Conservation (phyloP, 2,329 filamentous ascomycete species). For the Hypoxylon rubiginosum region DNA sequence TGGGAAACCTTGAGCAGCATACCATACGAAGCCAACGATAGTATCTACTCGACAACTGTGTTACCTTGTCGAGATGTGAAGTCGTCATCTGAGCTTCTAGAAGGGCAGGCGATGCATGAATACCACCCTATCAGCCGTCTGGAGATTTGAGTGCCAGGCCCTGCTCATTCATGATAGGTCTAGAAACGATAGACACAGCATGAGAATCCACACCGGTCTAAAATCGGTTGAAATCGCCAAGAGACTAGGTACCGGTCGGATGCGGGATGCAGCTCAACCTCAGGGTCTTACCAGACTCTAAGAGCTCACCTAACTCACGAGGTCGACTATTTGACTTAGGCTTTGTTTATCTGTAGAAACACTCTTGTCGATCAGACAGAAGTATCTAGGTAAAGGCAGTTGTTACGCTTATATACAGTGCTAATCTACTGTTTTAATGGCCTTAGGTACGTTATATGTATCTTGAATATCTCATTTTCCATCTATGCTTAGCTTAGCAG, state of each 20-base stretch:
- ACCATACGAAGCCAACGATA: conserved; percentile 1
- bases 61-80: conserved; percentile 16
- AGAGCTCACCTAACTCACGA: conserved; percentile 12
- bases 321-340: background rate
- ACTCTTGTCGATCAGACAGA: background rate
- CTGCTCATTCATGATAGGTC: conserved; percentile 16
- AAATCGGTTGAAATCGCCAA: conserved; percentile 28
- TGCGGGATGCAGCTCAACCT: conserved; percentile 18
- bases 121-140: conserved; percentile 20
- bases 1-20: background rate
- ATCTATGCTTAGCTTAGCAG: background rate
- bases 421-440: background rate
- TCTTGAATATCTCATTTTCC: background rate
- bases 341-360: background rate
- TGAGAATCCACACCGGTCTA: conserved; percentile 30
- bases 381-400: background rate
- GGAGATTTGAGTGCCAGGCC: conserved; percentile 1
- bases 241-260: conserved; percentile 17
- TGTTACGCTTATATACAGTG: background rate
- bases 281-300: conserved; percentile 1
- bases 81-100: conserved; percentile 22
- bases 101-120: conserved; percentile 26
- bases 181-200: conserved; percentile 17
- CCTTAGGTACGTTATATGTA: background rate
- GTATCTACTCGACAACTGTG: conserved; percentile 2